Evolutionary conservation across 805 yeast species (phyloP).

Genomic region (fission yeast (Schizosaccharomyces pombe)): DNA sequence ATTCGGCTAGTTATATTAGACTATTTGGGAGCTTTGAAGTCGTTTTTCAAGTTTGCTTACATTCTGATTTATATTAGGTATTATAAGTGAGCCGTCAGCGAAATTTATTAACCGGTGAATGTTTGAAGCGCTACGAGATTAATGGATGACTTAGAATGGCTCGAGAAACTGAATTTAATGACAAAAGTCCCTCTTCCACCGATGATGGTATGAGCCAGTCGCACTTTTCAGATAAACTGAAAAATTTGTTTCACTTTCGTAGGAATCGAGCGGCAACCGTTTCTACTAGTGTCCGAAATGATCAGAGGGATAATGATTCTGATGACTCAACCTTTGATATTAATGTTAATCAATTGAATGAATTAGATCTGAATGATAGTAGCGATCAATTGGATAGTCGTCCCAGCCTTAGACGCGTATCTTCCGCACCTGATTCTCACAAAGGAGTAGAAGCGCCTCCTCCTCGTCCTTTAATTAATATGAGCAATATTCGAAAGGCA

Average conservation of each 20-base stretch:
- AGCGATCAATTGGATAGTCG: not conserved
- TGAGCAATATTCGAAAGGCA: not conserved
- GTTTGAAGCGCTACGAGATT: too few species aligned
- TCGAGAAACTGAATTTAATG: not conserved
- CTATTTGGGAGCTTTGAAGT: too few species aligned
- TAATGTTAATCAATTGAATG: too few species aligned
- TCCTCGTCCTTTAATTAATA: not conserved
- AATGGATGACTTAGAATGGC: too few species aligned
- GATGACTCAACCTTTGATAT: not conserved
- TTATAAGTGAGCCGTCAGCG: too few species aligned
- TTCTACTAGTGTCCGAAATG: not conserved
- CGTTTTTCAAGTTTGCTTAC: too few species aligned
- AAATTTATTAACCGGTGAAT: too few species aligned
- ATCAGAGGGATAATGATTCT: not conserved
- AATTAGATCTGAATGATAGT: not conserved
- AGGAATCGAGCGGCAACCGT: constrained; percentile 4
- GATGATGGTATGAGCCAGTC: not conserved
- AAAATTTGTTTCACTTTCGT: constrained; percentile 14
- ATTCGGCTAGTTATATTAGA: too few species aligned
- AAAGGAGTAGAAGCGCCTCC: constrained; percentile 2
- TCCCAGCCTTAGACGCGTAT: not conserved
- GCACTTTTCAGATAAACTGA: constrained; percentile 15
- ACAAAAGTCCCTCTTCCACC: not conserved
- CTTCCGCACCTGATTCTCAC: not conserved
- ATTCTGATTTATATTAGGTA: too few species aligned